phyloP scores from a whole-genome alignment of 208 protist genomes.

The Leishmania lainsoni region DNA sequence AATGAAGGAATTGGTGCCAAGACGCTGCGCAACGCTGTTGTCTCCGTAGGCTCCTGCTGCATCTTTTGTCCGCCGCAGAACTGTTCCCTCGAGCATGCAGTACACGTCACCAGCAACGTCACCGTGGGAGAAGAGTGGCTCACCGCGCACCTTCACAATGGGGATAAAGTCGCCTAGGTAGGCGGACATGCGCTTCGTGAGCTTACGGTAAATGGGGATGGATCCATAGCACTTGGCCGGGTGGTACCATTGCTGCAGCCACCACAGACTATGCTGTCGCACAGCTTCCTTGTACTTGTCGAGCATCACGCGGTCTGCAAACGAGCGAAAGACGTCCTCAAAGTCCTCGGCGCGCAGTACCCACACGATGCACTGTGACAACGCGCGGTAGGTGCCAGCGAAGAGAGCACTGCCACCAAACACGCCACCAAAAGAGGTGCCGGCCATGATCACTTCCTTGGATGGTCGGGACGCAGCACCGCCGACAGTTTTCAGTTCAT shows the following conservation, averaged over 20 bases:
- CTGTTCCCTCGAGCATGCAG: conserved; percentile 79
- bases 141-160: conserved; percentile 62
- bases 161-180: conserved; percentile 78
- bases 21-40: conserved; percentile 49
- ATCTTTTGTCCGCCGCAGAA: conserved; percentile 51
- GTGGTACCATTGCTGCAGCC: conserved; percentile 48
- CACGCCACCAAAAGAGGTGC: conserved; percentile 76
- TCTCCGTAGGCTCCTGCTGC: conserved; percentile 43
- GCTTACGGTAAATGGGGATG: conserved; percentile 81
- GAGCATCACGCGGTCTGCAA: conserved; percentile 65
- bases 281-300: conserved; percentile 51
- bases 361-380: conserved; percentile 87
- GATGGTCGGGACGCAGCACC: neutral
- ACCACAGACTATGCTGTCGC: conserved; percentile 48
- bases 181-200: conserved; percentile 31
- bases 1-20: conserved; percentile 61
- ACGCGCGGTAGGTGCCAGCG: conserved; percentile 56
- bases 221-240: conserved; percentile 45
- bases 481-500: neutral
- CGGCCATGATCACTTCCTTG: conserved; percentile 41
- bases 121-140: conserved; percentile 77
- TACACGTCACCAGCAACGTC: conserved; percentile 74
- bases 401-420: conserved; percentile 65
- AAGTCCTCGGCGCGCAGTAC: conserved; percentile 59
- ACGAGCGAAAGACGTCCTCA: conserved; percentile 57